phyloP scores from a whole-genome alignment of 2,329 filamentous ascomycete genomes.

The Mycogone perniciosa region DNA sequence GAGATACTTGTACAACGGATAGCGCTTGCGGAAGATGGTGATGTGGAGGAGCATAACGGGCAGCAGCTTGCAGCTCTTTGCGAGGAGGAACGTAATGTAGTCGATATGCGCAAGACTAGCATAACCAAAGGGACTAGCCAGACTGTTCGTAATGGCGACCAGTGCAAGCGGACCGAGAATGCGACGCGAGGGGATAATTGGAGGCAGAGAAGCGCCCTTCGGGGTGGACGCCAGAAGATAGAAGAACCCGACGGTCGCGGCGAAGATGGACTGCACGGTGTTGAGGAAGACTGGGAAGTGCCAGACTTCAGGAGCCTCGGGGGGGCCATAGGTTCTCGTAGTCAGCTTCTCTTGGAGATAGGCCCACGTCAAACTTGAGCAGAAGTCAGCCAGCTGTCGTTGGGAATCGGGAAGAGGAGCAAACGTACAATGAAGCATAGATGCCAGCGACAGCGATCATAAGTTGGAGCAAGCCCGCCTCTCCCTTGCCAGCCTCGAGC shows the following conservation, averaged over 20 bases:
- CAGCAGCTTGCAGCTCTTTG: constrained; percentile 97
- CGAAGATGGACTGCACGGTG: constrained; percentile 88
- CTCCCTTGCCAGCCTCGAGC: constrained; percentile 31
- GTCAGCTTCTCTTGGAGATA: constrained; percentile 96
- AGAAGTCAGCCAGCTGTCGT: background rate
- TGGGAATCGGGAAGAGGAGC: background rate
- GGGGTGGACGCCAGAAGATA: constrained; percentile 68
- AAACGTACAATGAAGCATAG: constrained; percentile 84
- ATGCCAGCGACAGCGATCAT: constrained; percentile 88
- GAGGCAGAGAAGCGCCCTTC: constrained; percentile 35
- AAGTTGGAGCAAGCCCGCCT: constrained; percentile 66
- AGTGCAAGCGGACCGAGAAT: constrained; percentile 76
- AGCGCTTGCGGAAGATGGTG: constrained; percentile 79
- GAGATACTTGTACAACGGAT: constrained; percentile 93
- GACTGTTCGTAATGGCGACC: constrained; percentile 78
- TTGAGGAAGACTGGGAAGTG: constrained; percentile 93
- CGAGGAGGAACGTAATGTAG: constrained; percentile 95
- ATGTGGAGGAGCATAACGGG: constrained; percentile 97
- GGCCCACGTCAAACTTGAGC: constrained; percentile 75
- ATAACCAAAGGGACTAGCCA: constrained; percentile 94
- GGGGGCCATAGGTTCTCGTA: constrained; percentile 74
- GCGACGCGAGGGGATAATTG: constrained; percentile 68
- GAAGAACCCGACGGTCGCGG: constrained; percentile 70
- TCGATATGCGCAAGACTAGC: constrained; percentile 88
- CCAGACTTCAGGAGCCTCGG: constrained; percentile 66